Conservation (phyloP, 805 yeast genomes). For the Wickerhamiella azyma region DNA sequence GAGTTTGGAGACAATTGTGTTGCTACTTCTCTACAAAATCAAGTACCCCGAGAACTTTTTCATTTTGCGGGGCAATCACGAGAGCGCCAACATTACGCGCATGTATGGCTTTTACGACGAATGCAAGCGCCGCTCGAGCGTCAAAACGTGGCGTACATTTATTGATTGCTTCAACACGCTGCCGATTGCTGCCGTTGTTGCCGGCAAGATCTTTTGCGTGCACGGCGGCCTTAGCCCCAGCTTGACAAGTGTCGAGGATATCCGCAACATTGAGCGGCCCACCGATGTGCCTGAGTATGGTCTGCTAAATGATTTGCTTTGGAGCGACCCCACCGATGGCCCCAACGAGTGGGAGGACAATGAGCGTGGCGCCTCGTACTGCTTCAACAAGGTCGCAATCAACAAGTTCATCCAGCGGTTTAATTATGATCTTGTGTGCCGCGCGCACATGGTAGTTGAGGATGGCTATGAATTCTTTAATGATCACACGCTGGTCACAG, state of each 20-base stretch:
- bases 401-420: slow-evolving; percentile 62
- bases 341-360: slow-evolving; percentile 79
- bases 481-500: slow-evolving; percentile 57
- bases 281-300: slow-evolving; percentile 83
- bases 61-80: slow-evolving; percentile 88
- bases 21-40: slow-evolving; percentile 82
- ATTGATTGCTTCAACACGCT: slow-evolving; percentile 90
- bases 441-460: slow-evolving; percentile 83
- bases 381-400: slow-evolving; percentile 66
- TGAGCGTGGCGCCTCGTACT: slow-evolving; percentile 72
- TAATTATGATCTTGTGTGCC: slow-evolving; percentile 66
- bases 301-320: slow-evolving; percentile 56
- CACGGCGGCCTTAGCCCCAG: slow-evolving; percentile 78
- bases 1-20: slow-evolving; percentile 77
- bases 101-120: slow-evolving; percentile 97
- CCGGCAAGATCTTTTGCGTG: slow-evolving; percentile 85
- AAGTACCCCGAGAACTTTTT: slow-evolving; percentile 95
- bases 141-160: slow-evolving; percentile 87
- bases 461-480: slow-evolving; percentile 70
- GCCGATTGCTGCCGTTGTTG: slow-evolving; percentile 92
- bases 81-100: slow-evolving; percentile 91
- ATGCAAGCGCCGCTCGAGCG: slow-evolving; percentile 84
- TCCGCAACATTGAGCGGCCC: slow-evolving; percentile 60
- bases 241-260: slow-evolving; percentile 58
- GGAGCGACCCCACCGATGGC: slow-evolving; percentile 81